These are phyloP conservation scores for Alternaria triticimaculans DNA, from an alignment of 2,329 filamentous ascomycete genomes.

Conservation along the genomic window DNA sequence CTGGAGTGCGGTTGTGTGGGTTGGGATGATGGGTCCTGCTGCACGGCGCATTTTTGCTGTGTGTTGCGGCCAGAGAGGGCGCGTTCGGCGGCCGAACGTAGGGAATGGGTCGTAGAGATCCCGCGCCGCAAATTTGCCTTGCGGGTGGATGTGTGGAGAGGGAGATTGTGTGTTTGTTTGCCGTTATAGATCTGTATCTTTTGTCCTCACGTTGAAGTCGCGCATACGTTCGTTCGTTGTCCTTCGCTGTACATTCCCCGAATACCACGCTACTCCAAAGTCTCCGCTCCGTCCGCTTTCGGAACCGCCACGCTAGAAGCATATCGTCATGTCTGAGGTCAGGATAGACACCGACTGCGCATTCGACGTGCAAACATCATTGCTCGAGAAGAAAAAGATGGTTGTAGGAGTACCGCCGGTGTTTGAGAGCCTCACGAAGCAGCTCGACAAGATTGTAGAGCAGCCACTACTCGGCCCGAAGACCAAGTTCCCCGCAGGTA, in stretches of 20 bases:
- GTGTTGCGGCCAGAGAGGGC: background rate
- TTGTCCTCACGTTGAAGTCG: background rate
- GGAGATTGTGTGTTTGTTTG: background rate
- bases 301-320: constrained; percentile 10
- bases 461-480: constrained; percentile 42
- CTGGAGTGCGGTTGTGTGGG: background rate
- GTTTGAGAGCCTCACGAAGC: constrained; percentile 43
- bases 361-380: constrained; percentile 39
- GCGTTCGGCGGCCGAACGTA: background rate
- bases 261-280: constrained; percentile 7
- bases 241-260: background rate
- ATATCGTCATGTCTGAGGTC: constrained; percentile 27
- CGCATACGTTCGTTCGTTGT: background rate
- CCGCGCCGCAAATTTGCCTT: constrained; percentile 7
- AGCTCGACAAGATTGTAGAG: constrained; percentile 44
- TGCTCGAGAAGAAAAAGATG: constrained; percentile 48
- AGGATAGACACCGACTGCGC: constrained; percentile 19
- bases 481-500: constrained; percentile 40
- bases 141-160: background rate
- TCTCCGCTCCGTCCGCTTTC: constrained; percentile 18
- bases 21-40: background rate
- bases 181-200: background rate
- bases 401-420: constrained; percentile 46
- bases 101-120: background rate
- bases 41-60: constrained; percentile 9